Conservation (phyloP, 1,139 yeast genomes). For the Diutina neorugosa region DNA sequence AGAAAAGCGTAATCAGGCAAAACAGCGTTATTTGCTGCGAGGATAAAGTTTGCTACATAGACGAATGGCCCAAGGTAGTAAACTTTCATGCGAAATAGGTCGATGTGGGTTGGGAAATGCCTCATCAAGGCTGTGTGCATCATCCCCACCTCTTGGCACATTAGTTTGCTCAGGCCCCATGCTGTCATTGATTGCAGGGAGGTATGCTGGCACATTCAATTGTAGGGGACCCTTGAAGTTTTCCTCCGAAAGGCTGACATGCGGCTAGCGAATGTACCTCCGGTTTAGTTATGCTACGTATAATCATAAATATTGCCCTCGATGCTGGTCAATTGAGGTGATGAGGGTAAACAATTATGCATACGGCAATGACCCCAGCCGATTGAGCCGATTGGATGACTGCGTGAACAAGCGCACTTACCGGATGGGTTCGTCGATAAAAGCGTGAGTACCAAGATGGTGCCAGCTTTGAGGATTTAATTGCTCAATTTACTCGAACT, state of each 20-base stretch:
- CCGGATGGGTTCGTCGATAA: not conserved
- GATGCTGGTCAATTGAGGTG: not conserved
- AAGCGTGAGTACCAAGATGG: not conserved
- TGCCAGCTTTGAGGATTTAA: not conserved
- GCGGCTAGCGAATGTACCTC: not conserved
- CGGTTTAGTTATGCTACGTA: not conserved
- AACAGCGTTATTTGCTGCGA: conserved; percentile 14
- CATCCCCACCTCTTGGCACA: not conserved
- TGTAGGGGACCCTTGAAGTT: too few relatives aligned
- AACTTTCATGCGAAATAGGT: not conserved
- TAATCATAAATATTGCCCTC: too few relatives aligned
- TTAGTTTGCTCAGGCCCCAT: not conserved
- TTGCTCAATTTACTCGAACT: not conserved
- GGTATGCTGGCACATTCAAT: too few relatives aligned
- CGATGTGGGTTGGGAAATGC: not conserved
- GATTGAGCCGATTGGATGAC: not conserved
- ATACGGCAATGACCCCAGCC: not conserved
- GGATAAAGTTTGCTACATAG: not conserved
- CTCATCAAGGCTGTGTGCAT: not conserved
- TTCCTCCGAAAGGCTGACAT: not conserved
- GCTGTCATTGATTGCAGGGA: not conserved
- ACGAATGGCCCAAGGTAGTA: not conserved
- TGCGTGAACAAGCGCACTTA: not conserved
- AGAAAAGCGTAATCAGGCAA: conserved; percentile 20
- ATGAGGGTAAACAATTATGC: not conserved